Evolutionary conservation across 2,329 filamentous ascomycete species (phyloP), one percentile per base, ranked within the genome.

Genomic region (Aspergillus neoniger): DNA sequence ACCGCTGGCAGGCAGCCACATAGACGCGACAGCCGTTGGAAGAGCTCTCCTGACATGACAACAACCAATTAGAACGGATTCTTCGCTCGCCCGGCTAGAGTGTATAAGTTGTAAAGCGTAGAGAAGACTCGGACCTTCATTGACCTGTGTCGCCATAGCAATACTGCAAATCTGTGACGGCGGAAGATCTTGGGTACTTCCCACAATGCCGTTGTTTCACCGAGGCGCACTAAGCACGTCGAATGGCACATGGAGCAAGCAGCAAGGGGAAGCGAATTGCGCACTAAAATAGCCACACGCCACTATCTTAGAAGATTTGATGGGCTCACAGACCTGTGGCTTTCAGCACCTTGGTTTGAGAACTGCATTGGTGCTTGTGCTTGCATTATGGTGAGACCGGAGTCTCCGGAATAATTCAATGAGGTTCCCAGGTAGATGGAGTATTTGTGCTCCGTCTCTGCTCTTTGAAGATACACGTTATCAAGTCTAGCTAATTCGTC

Each of bases 251-350:
- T 55, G 53, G 39, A 47, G 50, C 53, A 32, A 12, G 30, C 53
- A 23, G 53, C 39, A 41, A 55, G 53, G 53, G 53, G 28, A 19
- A 36, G 25, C 14, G 49, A 15, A 52, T 43, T 23, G 10, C 53
- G 41, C 38, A 44, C 53, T 55, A 55, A 55, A 47, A 55, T 43
- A 47, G 53, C 53, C 39, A 55, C 52, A 55, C 53, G 25, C 30
- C 41, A 41, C 53, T 17, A 36, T 23, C 30, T 39, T 36, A 39
- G 50, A 38, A 53, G 25, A 30, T 14, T 50, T 23, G 25, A 30
- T 21, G 21, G 23, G 47, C 25, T 28, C 47, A 28, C 47, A 28
- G 47, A 28, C 47, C 47, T 17, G 47, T 50, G 47, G 47, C 47
- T 50, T 36, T 28, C 25, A 30, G 47, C 23, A 17, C 23, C 8